Evolutionary conservation across 768 basidiomycete species (phyloP).

Genomic region (Amylocystis lapponica): DNA sequence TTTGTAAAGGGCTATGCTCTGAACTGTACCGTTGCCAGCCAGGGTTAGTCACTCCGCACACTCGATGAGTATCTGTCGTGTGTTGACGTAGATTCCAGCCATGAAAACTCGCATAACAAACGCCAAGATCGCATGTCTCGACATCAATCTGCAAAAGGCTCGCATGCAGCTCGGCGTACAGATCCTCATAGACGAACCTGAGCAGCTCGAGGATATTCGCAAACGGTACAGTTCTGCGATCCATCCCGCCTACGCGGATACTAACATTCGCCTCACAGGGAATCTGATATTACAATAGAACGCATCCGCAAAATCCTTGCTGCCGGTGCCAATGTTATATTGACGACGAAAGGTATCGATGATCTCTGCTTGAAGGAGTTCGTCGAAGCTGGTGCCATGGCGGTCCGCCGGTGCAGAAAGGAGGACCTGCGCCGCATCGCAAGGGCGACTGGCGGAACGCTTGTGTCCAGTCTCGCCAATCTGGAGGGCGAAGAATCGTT

Average conservation of each 20-base stretch:
- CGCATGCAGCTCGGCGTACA: slow-evolving; percentile 98
- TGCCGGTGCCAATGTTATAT: slow-evolving; percentile 91
- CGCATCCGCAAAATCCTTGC: slow-evolving; percentile 93
- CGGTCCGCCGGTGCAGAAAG: slow-evolving; percentile 94
- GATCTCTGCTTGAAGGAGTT: slow-evolving; percentile 98
- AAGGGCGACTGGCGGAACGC: slow-evolving; percentile 91
- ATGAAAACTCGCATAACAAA: slow-evolving; percentile 94
- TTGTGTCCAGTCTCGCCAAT: slow-evolving; percentile 90
- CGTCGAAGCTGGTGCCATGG: slow-evolving; percentile 98
- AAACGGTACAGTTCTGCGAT: slow-evolving; percentile 68
- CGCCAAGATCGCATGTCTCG: slow-evolving; percentile 97
- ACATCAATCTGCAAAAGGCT: slow-evolving; percentile 94
- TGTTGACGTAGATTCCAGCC: slow-evolving; percentile 41
- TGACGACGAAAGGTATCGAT: slow-evolving; percentile 98
- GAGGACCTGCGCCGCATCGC: slow-evolving; percentile 97
- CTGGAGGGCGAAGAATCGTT: slow-evolving; percentile 98
- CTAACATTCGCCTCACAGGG: slow-evolving; percentile 41
- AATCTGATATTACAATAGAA: slow-evolving; percentile 94
- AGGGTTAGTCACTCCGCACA: slow-evolving; percentile 53
- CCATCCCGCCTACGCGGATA: no score
- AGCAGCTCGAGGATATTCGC: slow-evolving; percentile 94
- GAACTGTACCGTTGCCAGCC: slow-evolving; percentile 97
- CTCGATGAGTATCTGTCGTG: no score
- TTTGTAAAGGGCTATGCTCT: slow-evolving; percentile 96
- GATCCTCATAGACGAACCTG: slow-evolving; percentile 93